A percentile compares a stretch with the other conserved stretches of the same genome.
Evolutionary conservation across 257 asterid species (phyloP).

Genomic region (Jacaranda copaia): DNA sequence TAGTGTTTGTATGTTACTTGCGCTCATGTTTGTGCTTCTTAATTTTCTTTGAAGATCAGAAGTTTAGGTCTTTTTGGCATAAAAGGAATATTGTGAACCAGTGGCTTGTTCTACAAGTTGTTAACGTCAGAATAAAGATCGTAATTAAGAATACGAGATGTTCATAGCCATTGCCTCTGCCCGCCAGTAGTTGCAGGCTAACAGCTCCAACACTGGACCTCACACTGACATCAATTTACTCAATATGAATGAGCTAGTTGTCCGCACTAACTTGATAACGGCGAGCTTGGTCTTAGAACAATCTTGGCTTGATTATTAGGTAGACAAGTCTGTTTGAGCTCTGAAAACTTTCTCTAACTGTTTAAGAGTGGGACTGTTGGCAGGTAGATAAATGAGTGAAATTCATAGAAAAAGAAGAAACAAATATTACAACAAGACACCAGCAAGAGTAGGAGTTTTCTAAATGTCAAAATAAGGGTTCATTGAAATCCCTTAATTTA

Average conservation of each 20-base stretch:
- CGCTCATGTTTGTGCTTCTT: background rate
- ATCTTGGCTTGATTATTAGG: constrained; percentile 5
- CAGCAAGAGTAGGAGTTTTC: background rate
- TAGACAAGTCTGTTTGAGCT: constrained; percentile 6
- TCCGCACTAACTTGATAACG: background rate
- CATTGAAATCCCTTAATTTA: background rate
- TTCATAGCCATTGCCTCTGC: constrained; percentile 1
- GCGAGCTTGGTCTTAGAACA: constrained; percentile 10
- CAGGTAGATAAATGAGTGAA: background rate
- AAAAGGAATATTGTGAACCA: background rate
- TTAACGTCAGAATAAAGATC: background rate
- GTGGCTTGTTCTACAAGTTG: background rate
- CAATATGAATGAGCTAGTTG: background rate
- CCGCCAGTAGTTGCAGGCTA: background rate
- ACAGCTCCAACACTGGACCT: constrained; percentile 3
- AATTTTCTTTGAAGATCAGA: background rate
- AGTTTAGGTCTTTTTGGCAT: background rate
- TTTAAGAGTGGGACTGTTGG: background rate
- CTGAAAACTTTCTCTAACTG: background rate
- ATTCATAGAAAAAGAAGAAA: background rate
- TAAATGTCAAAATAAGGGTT: background rate
- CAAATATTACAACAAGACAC: background rate
- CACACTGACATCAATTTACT: constrained; percentile 1
- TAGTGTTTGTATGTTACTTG: background rate
- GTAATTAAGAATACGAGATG: background rate